Evolutionary conservation across 2,329 filamentous ascomycete genomes (phyloP).

Genomic region (Aspergillus carbonarius): DNA sequence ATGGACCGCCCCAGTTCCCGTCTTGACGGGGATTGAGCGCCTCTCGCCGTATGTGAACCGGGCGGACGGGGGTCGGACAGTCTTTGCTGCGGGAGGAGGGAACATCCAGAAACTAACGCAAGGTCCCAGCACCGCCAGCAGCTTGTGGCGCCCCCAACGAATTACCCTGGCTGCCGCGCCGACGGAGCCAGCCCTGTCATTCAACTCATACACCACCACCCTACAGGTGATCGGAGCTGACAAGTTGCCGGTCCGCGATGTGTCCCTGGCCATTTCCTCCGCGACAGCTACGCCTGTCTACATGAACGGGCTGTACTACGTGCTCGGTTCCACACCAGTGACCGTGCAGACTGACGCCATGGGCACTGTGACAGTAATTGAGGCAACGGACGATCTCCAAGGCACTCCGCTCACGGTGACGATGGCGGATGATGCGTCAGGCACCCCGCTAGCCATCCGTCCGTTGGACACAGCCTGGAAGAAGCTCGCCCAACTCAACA

Average conservation of each 20-base stretch:
- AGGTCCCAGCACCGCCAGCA: background rate
- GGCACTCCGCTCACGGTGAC: background rate
- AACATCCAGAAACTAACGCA: background rate
- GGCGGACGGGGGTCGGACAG: background rate
- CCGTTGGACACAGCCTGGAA: conserved; percentile 1
- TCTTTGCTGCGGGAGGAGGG: background rate
- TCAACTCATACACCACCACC: background rate
- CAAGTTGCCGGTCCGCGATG: background rate
- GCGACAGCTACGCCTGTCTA: background rate
- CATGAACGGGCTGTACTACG: background rate
- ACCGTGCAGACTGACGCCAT: background rate
- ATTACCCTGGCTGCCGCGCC: background rate
- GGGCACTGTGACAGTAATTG: background rate
- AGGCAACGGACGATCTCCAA: background rate
- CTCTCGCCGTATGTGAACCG: background rate
- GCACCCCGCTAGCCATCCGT: background rate
- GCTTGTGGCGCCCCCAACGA: background rate
- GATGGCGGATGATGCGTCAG: background rate
- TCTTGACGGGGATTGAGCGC: background rate
- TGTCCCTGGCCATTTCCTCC: background rate
- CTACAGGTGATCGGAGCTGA: background rate
- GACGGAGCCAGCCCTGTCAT: background rate
- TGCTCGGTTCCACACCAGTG: background rate
- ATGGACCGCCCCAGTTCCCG: background rate
- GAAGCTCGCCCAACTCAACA: background rate